Evolutionary conservation across 2,329 filamentous ascomycete genomes (phyloP), one percentile per base, ranked within the genome.

Genomic region (Pochonia chlamydosporia): DNA sequence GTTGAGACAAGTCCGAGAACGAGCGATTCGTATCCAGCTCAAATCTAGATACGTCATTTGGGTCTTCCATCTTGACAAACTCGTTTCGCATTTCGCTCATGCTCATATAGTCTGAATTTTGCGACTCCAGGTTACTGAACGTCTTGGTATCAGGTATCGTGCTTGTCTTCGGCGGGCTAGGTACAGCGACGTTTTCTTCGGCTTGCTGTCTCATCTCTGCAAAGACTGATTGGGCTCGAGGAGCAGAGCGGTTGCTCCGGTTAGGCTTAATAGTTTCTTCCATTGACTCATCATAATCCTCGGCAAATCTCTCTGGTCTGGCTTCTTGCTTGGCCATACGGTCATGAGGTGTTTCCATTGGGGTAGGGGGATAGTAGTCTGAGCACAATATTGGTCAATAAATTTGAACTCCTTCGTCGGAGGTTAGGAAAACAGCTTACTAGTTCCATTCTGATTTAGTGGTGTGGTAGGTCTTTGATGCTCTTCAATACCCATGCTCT

Each of bases 301-400:
- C 79, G 3, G 74, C 63, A 58, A 85, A 85, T 46, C 84, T 65
- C 54, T 63, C 68, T 3, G 69, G 68, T 3, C 65, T 63, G 14
- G 63, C 53, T 40, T 68, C 61, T 31, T 71, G 66, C 64, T 75
- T 74, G 39, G 63, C 57, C 36, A 68, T 56, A 43, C 69, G 66
- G 51, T 75, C 66, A 52, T 75, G 73, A 37, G 84, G 83, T 18
- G 82, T 86, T 44, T 81, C 79, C 57, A 76, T 78, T 45, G 85
- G 84, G 24, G 85, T 88, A 40, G 83, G 77, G 48, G 84, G 84
- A 54, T 80, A 79, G 56, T 81, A 84, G 54, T 70, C 82, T 83
- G 49, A 28, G 50, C 40, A n/a, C n/a, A 47, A 43, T 41, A 44
- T 49, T 25, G 26, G 14, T 43, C 10, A 50, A n/a, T 43, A 44